Evolutionary conservation across 148 eudicot species (phyloP), one percentile per base, ranked within the genome.

Genomic region (Rhododendron williamsianum): DNA sequence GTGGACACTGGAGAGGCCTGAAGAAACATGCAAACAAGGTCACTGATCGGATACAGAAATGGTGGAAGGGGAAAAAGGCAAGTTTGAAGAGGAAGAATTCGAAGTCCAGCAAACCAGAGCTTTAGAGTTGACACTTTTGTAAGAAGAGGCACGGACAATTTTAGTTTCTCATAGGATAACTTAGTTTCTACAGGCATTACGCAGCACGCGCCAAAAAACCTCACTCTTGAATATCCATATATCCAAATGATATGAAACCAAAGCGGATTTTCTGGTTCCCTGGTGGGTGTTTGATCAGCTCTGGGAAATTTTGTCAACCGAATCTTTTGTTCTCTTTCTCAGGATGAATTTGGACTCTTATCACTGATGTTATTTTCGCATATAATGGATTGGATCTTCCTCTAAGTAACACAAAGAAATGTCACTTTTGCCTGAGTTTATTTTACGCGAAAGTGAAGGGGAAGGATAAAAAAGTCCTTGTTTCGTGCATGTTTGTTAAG

Each of bases 31-130:
- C 92, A 2, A 86, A 83, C 82, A 88, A 83, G 87, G 91, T 89
- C 56, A 87, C 94, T 52, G 58, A 87, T 78, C 79, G 77, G 83
- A 81, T 94, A 69, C 87, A 83, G 52, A 63, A 87, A 82, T 94
- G 97, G 98, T 95, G 97, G 98, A 89, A 63, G 89, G 87, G 89
- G 18, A 91, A 84, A 78, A 92, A 81, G 63, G 89, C 85, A 27
- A 43, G 65, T 51, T 86, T 81, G n/a, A 91, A 90, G 90, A 93
- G 82, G 84, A 88, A 90, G 90, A 91, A 83, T 46, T 83, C 91
- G 19, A 88, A 92, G 81, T 52, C 88, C 67, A 87, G 88, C 85
- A 93, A 95, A 88, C 38, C 88, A 38, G 95, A 92, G 85, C 89
- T 93, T 9, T 92, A 93, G 90, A 45, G 27, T 21, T 25, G 9